Conservation (phyloP, 2,329 filamentous ascomycete species). For the Penicillium aurantiogriseum region DNA sequence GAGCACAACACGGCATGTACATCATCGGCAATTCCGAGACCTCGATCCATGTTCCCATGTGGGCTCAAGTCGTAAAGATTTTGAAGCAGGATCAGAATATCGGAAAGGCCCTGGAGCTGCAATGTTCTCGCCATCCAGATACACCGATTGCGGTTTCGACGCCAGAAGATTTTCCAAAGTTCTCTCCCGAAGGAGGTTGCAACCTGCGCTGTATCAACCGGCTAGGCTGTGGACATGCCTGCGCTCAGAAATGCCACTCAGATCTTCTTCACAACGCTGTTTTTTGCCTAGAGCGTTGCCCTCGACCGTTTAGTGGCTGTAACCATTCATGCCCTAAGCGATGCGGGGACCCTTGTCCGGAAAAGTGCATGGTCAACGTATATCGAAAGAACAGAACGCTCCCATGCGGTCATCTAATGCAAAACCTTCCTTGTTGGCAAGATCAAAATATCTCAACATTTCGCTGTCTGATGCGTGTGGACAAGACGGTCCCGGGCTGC, state of each 20-base stretch:
- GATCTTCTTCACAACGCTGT: constrained; percentile 43
- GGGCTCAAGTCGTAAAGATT: constrained; percentile 57
- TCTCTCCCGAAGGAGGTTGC: constrained; percentile 64
- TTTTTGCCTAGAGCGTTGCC: constrained; percentile 44
- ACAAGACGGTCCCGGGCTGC: constrained; percentile 55
- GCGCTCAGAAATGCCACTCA: constrained; percentile 47
- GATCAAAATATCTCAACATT: constrained; percentile 48
- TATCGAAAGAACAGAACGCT: constrained; percentile 24
- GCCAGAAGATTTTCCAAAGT: constrained; percentile 58
- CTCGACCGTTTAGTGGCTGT: constrained; percentile 37
- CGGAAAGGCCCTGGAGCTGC: constrained; percentile 53
- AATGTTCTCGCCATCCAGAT: constrained; percentile 61
- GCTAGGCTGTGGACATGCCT: constrained; percentile 48
- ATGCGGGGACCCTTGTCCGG: constrained; percentile 45
- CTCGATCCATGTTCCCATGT: constrained; percentile 60
- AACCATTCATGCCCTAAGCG: constrained; percentile 41
- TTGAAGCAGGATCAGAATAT: constrained; percentile 50
- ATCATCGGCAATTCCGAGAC: constrained; percentile 66
- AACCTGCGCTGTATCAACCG: constrained; percentile 47
- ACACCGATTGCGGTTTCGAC: constrained; percentile 50
- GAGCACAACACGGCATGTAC: constrained; percentile 69
- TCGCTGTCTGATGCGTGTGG: constrained; percentile 50
- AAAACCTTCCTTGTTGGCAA: constrained; percentile 36
- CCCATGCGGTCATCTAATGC: constrained; percentile 33
- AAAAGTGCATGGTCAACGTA: constrained; percentile 34